Evolutionary conservation across 495 filamentous ascomycete species (phyloP), one percentile per base, ranked within the genome.

Genomic region (Neurospora hispaniola): DNA sequence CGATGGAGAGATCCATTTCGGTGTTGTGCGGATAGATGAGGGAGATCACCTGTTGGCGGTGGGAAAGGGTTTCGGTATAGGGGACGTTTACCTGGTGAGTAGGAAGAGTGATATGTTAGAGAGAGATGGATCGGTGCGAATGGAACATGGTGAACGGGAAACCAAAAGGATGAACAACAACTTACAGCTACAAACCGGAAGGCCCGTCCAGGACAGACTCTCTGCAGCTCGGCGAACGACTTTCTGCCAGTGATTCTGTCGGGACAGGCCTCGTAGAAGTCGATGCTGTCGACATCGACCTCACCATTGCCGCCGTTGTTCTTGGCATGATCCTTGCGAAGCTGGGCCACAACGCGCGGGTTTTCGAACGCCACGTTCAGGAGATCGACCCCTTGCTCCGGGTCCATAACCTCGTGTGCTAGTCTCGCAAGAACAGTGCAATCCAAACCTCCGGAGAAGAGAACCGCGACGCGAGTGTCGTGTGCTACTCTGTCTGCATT

Each of bases 1-100:
- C 92, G 76, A 99, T 98, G n/a, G 96, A 98, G 4, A 98, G 86
- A 77, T 99, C 96, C 96, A 99, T 99, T 80, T 98, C 96, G 0
- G 96, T 98, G 76, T 97, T 94, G 80, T 98, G 96, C 0, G 96
- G 96, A 76, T 91, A 87, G 76, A 98, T 96, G 16, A 99, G 86
- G 2, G 87, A 86, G 44, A 93, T 86, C 4, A 98, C 86, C 7
- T 82, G 84, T 8, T 86, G 76, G 68, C 93, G 89, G 76, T 97
- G 93, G 4, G 85, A 83, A 62, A 90, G 74, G 0, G 90, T 91
- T 73, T 97, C 93, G 14, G 84, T 76, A 76, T 94, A 97, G 0
- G 96, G 90, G 39, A 99, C 84, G 76, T 99, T 90, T 69, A 99
- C 91, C 84, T 90, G 73, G 27, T 38, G 35, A 38, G 35, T 35